A percentile compares a stretch with the other conserved stretches of the same genome.
phyloP scores from a whole-genome alignment of 768 basidiomycete genomes.

The Lactarius vividus region DNA sequence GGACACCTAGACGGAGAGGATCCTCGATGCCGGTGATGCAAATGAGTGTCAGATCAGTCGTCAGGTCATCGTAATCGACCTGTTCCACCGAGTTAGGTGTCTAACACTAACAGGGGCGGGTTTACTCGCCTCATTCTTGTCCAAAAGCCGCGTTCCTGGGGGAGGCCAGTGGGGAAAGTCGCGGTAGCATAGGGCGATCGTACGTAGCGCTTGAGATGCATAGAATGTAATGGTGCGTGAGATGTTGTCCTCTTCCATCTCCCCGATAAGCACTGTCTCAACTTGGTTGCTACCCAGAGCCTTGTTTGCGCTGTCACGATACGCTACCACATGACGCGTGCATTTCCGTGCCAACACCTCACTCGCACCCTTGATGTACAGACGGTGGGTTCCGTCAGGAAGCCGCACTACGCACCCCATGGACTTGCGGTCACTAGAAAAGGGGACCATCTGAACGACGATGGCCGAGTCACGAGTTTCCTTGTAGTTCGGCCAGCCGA shows the following conservation, averaged over 20 bases:
- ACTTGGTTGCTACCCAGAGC: conserved; percentile 37
- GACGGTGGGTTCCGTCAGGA: conserved; percentile 52
- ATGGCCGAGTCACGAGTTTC: conserved; percentile 55
- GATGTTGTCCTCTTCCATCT: conserved; percentile 76
- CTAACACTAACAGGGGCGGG: not conserved
- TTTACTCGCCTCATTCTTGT: conserved; percentile 52
- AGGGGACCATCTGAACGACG: conserved; percentile 49
- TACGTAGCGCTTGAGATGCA: conserved; percentile 92
- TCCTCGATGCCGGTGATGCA: conserved; percentile 96
- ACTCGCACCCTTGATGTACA: conserved; percentile 90
- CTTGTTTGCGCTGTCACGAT: conserved; percentile 33
- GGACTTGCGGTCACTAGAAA: conserved; percentile 89
- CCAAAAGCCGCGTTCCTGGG: conserved; percentile 37
- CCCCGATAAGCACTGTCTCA: conserved; percentile 60
- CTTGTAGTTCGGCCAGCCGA: conserved; percentile 72
- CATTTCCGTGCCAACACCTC: conserved; percentile 88
- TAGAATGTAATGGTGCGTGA: conserved; percentile 95
- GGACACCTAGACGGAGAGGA: conserved; percentile 87
- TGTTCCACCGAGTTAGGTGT: conserved; percentile 30
- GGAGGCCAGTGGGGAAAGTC: conserved; percentile 91
- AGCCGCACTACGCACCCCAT: conserved; percentile 87
- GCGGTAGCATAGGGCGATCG: conserved; percentile 90
- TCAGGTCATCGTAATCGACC: conserved; percentile 69
- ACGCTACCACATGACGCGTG: conserved; percentile 68
- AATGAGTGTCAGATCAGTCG: conserved; percentile 75